These are phyloP conservation scores for Eucalyptus shirleyi DNA, from an alignment of 345 rosid genomes.

Conservation along the genomic window DNA sequence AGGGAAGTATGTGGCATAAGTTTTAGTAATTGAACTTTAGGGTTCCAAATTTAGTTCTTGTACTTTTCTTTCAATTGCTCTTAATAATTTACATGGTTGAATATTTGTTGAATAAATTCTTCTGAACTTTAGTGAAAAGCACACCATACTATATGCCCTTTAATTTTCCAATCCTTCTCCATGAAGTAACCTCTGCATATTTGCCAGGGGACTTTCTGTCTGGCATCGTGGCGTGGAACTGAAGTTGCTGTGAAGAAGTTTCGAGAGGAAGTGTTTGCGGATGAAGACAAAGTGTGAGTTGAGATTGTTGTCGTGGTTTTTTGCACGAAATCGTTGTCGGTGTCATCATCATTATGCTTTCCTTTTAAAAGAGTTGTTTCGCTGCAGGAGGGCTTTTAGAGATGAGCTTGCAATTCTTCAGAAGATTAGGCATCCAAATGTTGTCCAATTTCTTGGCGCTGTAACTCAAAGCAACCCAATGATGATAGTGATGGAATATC, in stretches of 20 bases:
- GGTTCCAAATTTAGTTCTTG: background rate
- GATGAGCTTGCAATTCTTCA: constrained; percentile 95
- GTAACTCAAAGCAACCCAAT: constrained; percentile 93
- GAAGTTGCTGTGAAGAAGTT: constrained; percentile 87
- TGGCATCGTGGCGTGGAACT: constrained; percentile 92
- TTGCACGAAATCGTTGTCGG: background rate
- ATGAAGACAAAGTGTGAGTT: constrained; percentile 82
- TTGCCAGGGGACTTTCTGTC: constrained; percentile 63
- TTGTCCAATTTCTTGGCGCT: constrained; percentile 95
- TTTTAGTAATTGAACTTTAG: background rate
- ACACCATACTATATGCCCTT: background rate
- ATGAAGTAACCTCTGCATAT: background rate
- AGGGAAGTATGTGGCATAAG: background rate
- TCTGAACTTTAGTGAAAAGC: background rate
- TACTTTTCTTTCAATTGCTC: background rate
- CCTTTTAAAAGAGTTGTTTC: background rate
- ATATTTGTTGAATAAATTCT: background rate
- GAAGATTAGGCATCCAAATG: constrained; percentile 92
- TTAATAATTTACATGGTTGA: background rate
- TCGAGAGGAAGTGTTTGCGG: constrained; percentile 53
- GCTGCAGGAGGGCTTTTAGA: constrained; percentile 57
- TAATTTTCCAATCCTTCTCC: background rate
- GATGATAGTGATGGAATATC: constrained; percentile 96
- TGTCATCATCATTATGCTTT: background rate
- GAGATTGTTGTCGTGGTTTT: background rate